These are phyloP conservation scores for Brassica nigra DNA, from an alignment of 345 rosid species.

Conservation along the genomic window DNA sequence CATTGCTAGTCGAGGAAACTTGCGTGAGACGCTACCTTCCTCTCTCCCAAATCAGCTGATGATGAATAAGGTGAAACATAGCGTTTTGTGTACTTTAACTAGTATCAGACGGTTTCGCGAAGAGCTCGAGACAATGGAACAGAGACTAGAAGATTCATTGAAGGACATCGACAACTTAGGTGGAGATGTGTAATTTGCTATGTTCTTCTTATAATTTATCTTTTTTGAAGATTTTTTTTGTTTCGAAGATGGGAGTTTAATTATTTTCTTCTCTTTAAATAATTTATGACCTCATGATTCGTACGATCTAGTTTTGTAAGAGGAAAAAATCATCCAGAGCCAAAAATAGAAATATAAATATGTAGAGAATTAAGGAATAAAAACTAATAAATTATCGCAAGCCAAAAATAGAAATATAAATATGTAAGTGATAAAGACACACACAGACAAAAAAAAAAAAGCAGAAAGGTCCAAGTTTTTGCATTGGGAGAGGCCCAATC, in stretches of 20 bases:
- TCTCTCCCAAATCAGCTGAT: constrained; percentile 10
- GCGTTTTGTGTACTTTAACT: background rate
- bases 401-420: constrained; percentile 7
- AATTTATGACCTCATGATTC: no score
- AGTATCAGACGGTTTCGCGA: background rate
- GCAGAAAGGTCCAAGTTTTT: constrained; percentile 4
- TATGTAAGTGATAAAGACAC: background rate
- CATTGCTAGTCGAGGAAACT: background rate
- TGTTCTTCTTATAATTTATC: background rate
- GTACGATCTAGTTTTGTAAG: no score
- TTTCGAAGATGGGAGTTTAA: no score
- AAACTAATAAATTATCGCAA: background rate
- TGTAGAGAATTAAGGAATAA: background rate
- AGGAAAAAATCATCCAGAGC: no score
- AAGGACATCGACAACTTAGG: constrained; percentile 1
- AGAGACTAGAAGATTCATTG: constrained; percentile 8
- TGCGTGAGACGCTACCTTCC: background rate
- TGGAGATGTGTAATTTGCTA: background rate
- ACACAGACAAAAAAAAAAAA: background rate
- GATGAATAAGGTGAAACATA: constrained; percentile 3
- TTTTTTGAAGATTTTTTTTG: no score
- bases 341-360: no score
- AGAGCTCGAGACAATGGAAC: constrained; percentile 9
- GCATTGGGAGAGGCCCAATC: constrained; percentile 30
- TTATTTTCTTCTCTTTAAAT: no score